Conservation (phyloP, 306 rosid species). For the cucumber (Cucumis sativus) region Cucumber_9930_V3 NC_026657.2:39444001-39444500, state of each 20-base stretch:
- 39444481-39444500: conserved; percentile 55
- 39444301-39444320: conserved; percentile 1
- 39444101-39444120: too few relatives aligned
- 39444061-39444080: background rate
- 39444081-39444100: background rate
- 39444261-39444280: conserved; percentile 97
- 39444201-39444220: conserved; percentile 71
- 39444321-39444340: background rate
- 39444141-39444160: background rate
- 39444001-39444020: background rate
- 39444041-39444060: too few relatives aligned
- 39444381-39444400: conserved; percentile 84
- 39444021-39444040: background rate
- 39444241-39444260: conserved; percentile 90
- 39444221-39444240: conserved; percentile 95
- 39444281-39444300: conserved; percentile 78
- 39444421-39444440: conserved; percentile 53
- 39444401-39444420: conserved; percentile 80
- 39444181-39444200: conserved; percentile 16
- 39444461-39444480: conserved; percentile 60
- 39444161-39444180: background rate
- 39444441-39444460: conserved; percentile 71
- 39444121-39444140: background rate
- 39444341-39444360: background rate
- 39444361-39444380: background rate